phyloP scores from a whole-genome alignment of 2,329 filamentous ascomycete species.

The Zymoseptoria tritici region DNA sequence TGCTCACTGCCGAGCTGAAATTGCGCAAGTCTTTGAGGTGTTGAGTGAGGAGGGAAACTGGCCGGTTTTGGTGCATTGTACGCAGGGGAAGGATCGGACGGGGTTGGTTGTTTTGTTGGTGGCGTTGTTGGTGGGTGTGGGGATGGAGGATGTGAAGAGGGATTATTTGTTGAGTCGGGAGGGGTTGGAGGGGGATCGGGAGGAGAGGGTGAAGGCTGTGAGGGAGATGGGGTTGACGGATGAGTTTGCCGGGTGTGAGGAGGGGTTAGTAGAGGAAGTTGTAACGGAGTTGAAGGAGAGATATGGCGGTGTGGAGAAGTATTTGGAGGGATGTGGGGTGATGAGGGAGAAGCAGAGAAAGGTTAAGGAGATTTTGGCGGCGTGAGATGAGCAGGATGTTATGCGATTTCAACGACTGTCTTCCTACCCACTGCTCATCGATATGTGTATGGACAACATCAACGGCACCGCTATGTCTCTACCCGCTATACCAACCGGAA shows the following conservation, averaged over 20 bases:
- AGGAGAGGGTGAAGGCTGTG: conserved; percentile 61
- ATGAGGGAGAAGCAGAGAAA: conserved; percentile 28
- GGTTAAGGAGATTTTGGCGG: conserved; percentile 28
- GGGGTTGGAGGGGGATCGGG: conserved; percentile 54
- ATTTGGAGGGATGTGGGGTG: conserved; percentile 56
- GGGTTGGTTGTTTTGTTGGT: conserved; percentile 64
- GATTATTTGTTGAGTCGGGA: conserved; percentile 65
- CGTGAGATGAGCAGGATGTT: neutral
- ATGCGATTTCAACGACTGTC: neutral
- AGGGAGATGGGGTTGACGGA: conserved; percentile 61
- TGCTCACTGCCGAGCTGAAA: conserved; percentile 57
- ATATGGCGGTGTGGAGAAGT: conserved; percentile 61
- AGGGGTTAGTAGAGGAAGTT: conserved; percentile 56
- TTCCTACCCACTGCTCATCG: too few relatives aligned
- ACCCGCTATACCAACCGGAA: too few relatives aligned
- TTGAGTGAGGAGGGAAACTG: conserved; percentile 44
- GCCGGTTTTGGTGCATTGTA: conserved; percentile 72
- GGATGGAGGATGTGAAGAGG: conserved; percentile 52
- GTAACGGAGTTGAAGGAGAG: conserved; percentile 49
- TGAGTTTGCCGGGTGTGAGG: conserved; percentile 62
- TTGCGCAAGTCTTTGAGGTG: conserved; percentile 47
- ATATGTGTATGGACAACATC: too few relatives aligned
- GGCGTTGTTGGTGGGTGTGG: conserved; percentile 55
- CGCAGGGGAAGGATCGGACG: conserved; percentile 80
- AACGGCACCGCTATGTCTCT: too few relatives aligned